Evolutionary conservation across 305 asterid genomes (phyloP), one percentile per base, ranked within the genome.

Genomic region (Solanum hybrid): DNA sequence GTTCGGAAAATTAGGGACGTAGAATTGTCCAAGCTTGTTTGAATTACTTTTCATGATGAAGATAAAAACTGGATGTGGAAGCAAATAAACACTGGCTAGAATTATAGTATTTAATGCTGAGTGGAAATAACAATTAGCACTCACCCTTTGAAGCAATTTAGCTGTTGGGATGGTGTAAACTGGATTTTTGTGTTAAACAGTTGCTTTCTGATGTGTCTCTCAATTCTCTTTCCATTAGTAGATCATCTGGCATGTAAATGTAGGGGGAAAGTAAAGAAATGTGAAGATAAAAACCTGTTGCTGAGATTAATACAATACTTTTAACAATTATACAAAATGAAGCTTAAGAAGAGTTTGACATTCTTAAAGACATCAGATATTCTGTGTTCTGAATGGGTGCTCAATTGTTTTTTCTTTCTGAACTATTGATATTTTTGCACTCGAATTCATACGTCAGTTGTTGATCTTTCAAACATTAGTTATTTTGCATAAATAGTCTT

Each of bases 401-500:
- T 82, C 72, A 82, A 41, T 27, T 26, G 1, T 51, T 41, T 61
- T 20, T 61, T 20, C 17, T 82, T 26, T 2, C 87, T 41, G 87
- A 82, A 15, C 73, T 27, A 34, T 82, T 27, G 0, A 41, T 41
- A 8, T 27, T 81, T 81, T 38, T 81, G 68, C 36, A 39, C 1
- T 26, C 1, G 34, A 38, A 39, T 14, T 14, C 14, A 81, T 81
- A 26, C 1, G 14, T 39, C 10, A 33, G 24, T 24, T 81, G 87
- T 38, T 81, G 36, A 81, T 81, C 70, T 81, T 81, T 26, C 87
- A 81, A 81, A 38, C 68, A 38, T 26, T 81, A 39, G 79, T 24
- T 89, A 80, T 68, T 89, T n/a, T 6, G 80, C 45, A 68, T 65
- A 83, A 88, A 77, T 89, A 57, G 24, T 65, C 22, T 89, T 79